Evolutionary conservation across 2,329 filamentous ascomycete genomes (phyloP), one percentile per base, ranked within the genome.

Genomic region (Botrytis sinoallii): DNA sequence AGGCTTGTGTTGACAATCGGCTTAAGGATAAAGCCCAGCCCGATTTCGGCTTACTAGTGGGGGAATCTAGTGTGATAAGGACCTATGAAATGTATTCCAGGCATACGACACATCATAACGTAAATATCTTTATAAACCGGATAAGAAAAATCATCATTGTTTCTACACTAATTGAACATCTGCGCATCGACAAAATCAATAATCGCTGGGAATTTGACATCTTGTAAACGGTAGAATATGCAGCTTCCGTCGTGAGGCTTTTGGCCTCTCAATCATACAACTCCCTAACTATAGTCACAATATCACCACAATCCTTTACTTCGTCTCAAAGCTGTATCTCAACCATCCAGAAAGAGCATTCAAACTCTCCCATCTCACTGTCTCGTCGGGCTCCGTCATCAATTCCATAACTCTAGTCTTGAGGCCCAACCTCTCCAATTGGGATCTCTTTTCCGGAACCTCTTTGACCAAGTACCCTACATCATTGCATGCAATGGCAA

Each of bases 341-440:
- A 93, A 83, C 90, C 91, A 93, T 82, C 92, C 91, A 32, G 91
- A 91, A 38, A 93, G 89, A 46, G 91, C 91, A 78, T 90, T 88
- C 84, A 93, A 83, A 81, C 89, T 91, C 84, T 93, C 91, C 90
- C 91, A 93, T 78, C 91, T 84, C 35, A 93, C 91, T 60, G 85
- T 86, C 82, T 93, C 91, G 79, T 93, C 90, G 75, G 87, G 85
- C 81, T 92, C 89, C 73, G 87, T 86, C 91, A 93, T 93, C 78
- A 93, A 81, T 80, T 90, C 89, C 90, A 93, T 92, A 59, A 93
- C 89, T 74, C 90, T 85, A 5, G 85, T 85, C 84, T 93, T 93
- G 76, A 93, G 80, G 0, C 90, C 90, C 67, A 91, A 78, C 81
- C 88, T 91, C 82, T 93, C 91, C 78, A 93, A 83, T 79, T 89